Base-by-base conservation (phyloP, 345 rosid genomes). In the Carallia brachiata region DNA sequence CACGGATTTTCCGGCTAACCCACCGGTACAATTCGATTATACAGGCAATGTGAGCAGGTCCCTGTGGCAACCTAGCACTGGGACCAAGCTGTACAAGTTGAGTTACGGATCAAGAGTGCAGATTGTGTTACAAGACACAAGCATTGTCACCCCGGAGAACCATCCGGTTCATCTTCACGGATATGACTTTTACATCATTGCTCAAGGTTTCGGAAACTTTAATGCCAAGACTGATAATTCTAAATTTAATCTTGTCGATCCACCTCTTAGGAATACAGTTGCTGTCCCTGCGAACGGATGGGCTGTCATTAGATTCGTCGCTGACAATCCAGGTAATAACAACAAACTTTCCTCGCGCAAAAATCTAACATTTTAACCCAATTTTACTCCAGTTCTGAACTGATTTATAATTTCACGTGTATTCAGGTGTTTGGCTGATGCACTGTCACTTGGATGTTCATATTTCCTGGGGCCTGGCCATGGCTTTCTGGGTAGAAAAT, bases 111-210 rank as follows among this genome's bases (percentile, higher is more conserved):
- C 77, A 7, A 74, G 71, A 18, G 81, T 80, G 7, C 81, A 83
- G 59, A 2, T 84, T 15, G 81, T 77, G 31, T 62, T 84, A 17
- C 87, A 84, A 62, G 87, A 76, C 47, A 84, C 87, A 10, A 82
- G 78, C 40, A 62, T 74, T 32, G 56, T 84, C 23, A 72, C 78
- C 4, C 74, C 79, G 6, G 76, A 77, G 4, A 81, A 78, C 54
- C 87, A 84, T 60, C 87, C 87, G 18, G 76, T 84, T 69, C 87
- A 84, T 65, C 66, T 84, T 19, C 87, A 84, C 27, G 87, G 87
- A 40, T 79, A 81, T 59, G 78, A 80, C 55, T 84, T 84, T 70
- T 84, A 81, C 19, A 81, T 84, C 6, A 5, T 84, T n/a, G 87
- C 77, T 7, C 63, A 68, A 62, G 87, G 87, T 28, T 64, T 78